Conservation (phyloP, 1,284 basidiomycete genomes). For the Apiotrichum laibachii region DNA sequence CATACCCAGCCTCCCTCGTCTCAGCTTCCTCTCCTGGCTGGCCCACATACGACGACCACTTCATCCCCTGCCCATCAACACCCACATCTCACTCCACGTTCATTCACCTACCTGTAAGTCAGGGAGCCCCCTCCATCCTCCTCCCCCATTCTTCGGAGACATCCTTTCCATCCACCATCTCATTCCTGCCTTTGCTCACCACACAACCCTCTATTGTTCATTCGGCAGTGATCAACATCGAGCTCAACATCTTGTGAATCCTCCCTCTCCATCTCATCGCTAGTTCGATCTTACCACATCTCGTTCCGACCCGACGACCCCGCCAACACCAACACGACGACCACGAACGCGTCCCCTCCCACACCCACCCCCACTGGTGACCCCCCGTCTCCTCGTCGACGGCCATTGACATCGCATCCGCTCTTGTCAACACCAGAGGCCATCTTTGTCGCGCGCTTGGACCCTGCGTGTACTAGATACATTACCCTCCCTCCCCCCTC, state of each 20-base stretch:
- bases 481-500: neutral
- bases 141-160: neutral
- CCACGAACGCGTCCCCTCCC: too few relatives aligned
- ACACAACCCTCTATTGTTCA: slow-evolving; percentile 1
- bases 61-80: neutral
- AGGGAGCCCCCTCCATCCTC: neutral
- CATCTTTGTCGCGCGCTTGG: neutral
- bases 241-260: neutral
- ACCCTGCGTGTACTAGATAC: neutral
- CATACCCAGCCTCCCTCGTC: neutral
- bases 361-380: too few relatives aligned
- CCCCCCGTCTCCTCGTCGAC: neutral
- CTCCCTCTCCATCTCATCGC: neutral
- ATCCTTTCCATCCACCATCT: neutral
- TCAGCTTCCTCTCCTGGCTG: too few relatives aligned
- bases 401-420: neutral
- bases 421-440: neutral
- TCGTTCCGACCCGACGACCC: neutral
- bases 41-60: too few relatives aligned
- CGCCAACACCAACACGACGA: neutral
- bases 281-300: neutral
- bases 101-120: neutral
- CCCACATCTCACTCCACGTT: neutral
- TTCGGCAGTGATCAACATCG: neutral
- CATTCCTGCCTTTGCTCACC: neutral